Conservation (phyloP, 495 filamentous ascomycete species). For the Neurospora sp. region DNA sequence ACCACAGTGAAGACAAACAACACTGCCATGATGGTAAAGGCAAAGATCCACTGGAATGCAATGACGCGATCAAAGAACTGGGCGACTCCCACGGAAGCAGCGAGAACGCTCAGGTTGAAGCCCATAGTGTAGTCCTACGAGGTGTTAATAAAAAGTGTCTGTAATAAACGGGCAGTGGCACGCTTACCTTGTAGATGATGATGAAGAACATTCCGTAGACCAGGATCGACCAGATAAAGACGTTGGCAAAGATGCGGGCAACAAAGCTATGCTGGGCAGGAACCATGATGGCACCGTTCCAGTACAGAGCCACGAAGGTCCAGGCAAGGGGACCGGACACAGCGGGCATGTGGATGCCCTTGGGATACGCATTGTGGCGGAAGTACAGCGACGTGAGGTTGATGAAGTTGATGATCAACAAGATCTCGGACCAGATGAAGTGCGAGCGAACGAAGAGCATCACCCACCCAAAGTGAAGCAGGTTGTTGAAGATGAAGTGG, state of each 20-base stretch:
- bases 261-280: conserved; percentile 42
- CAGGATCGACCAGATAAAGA: conserved; percentile 76
- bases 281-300: conserved; percentile 75
- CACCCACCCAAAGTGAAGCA: conserved; percentile 67
- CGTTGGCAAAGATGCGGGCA: conserved; percentile 68
- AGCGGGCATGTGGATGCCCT: conserved; percentile 61
- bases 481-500: conserved; percentile 79
- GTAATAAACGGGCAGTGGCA: background rate
- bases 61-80: conserved; percentile 62
- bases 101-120: conserved; percentile 61
- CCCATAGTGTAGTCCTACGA: conserved; percentile 69
- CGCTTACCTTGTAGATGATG: conserved; percentile 45
- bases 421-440: conserved; percentile 62
- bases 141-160: background rate
- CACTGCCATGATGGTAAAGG: conserved; percentile 68
- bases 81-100: conserved; percentile 61
- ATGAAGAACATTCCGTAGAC: conserved; percentile 65
- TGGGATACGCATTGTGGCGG: conserved; percentile 56
- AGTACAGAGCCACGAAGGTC: conserved; percentile 74
- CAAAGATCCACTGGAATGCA: conserved; percentile 85
- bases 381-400: conserved; percentile 70
- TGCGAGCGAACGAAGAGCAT: conserved; percentile 69
- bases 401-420: conserved; percentile 70
- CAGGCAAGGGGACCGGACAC: conserved; percentile 73
- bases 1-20: conserved; percentile 55